Percentiles rank a stretch among this genome's conserved stretches.
These are phyloP conservation scores for Botryosphaeria agaves DNA, from an alignment of 2,329 filamentous ascomycete genomes.

Conservation along the genomic window DNA sequence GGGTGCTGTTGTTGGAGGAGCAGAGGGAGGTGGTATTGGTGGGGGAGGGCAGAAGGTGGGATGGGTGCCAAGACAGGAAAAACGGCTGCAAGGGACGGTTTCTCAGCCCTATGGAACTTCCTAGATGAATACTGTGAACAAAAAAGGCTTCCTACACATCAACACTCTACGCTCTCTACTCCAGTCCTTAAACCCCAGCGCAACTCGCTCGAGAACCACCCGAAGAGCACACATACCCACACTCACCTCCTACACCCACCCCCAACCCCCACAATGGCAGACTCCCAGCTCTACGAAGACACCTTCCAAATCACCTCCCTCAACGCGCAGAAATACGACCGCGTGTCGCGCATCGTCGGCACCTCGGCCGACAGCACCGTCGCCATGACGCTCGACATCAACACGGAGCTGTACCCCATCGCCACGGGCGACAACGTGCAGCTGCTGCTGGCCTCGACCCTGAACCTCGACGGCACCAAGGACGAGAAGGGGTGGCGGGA, in stretches of 20 bases:
- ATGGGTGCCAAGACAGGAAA: too few species aligned
- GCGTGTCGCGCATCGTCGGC: constrained; percentile 70
- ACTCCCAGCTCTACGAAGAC: constrained; percentile 88
- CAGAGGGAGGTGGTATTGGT: too few species aligned
- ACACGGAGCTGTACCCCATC: constrained; percentile 79
- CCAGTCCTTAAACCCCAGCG: neutral
- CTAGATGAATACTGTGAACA: neutral
- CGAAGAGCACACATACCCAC: too few species aligned
- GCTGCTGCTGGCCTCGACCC: constrained; percentile 66
- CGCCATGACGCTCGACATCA: constrained; percentile 76
- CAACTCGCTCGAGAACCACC: neutral
- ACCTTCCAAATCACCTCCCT: constrained; percentile 66
- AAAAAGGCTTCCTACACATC: neutral
- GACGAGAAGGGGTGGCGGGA: constrained; percentile 17
- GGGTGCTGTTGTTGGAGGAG: neutral
- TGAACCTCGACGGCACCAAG: constrained; percentile 68
- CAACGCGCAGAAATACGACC: constrained; percentile 85
- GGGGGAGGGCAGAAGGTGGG: too few species aligned
- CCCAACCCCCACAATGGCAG: constrained; percentile 40
- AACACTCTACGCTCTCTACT: neutral
- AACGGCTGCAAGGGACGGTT: too few species aligned
- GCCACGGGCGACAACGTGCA: constrained; percentile 57
- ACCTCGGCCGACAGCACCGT: constrained; percentile 59
- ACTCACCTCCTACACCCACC: neutral
- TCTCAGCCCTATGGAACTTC: too few species aligned